Evolutionary conservation across 2,329 filamentous ascomycete genomes (phyloP).

Genomic region (Colletotrichum acutatum): DNA sequence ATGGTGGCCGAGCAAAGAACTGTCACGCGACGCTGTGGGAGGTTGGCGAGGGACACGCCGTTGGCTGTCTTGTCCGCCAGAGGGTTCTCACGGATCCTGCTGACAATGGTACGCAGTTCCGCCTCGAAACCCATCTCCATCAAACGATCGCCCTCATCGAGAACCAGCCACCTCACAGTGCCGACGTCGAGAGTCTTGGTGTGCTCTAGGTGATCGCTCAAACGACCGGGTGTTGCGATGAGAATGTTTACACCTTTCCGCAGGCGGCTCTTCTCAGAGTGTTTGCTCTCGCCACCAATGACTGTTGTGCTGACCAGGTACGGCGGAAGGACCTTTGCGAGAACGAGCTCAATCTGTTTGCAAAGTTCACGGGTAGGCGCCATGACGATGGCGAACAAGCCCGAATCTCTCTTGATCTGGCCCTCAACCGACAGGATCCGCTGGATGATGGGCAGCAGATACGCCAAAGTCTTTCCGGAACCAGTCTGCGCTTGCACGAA

Average conservation of each 20-base stretch:
- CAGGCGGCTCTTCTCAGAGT: constrained; percentile 90
- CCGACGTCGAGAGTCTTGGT: constrained; percentile 90
- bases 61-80: constrained; percentile 70
- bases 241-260: constrained; percentile 96
- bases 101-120: constrained; percentile 88
- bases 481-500: constrained; percentile 98
- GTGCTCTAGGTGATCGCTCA: constrained; percentile 92
- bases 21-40: constrained; percentile 83
- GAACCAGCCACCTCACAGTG: constrained; percentile 90
- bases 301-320: constrained; percentile 95
- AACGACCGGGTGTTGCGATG: constrained; percentile 90
- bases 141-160: constrained; percentile 96
- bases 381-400: constrained; percentile 92
- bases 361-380: constrained; percentile 94
- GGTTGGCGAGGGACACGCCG: constrained; percentile 66
- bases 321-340: constrained; percentile 87
- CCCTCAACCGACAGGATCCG: constrained; percentile 82
- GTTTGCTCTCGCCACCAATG: constrained; percentile 75
- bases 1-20: constrained; percentile 96
- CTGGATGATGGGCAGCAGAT: constrained; percentile 91
- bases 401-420: constrained; percentile 82
- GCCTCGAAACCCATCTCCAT: constrained; percentile 99
- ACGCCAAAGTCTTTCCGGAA: constrained; percentile 97
- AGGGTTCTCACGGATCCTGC: constrained; percentile 75
- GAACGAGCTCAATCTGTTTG: constrained; percentile 89